A percentile compares a stretch with the other conserved stretches of the same genome.
Evolutionary conservation across 352 stramenopile genomes (phyloP).

Genomic region (Halophytophthora polymorphica): DNA sequence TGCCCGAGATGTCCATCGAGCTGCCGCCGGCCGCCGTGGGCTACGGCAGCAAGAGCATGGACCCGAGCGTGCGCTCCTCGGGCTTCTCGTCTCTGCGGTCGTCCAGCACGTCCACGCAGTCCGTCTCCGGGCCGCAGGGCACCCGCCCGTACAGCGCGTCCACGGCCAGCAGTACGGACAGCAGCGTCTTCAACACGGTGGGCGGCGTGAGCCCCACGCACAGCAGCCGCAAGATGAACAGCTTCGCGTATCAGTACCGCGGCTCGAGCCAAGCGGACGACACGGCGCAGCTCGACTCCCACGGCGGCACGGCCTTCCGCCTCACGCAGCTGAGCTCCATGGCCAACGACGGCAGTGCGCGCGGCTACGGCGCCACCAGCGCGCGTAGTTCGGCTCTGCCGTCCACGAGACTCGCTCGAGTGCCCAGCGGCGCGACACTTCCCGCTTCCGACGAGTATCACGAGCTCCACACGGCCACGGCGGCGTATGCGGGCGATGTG

Average conservation of each 20-base stretch:
- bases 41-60: conserved; percentile 5
- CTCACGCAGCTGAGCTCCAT: conserved; percentile 20
- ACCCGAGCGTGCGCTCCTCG: conserved; percentile 27
- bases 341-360: conserved; percentile 8
- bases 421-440: conserved; percentile 22
- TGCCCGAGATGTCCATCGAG: conserved; percentile 44
- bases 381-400: too few relatives aligned
- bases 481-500: conserved; percentile 11
- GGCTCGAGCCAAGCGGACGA: conserved; percentile 16
- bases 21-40: conserved; percentile 13
- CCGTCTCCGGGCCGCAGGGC: neutral
- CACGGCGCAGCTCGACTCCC: conserved; percentile 1
- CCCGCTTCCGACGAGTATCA: conserved; percentile 35
- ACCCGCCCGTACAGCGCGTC: conserved; percentile 18
- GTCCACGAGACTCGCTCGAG: conserved; percentile 9
- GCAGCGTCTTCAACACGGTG: conserved; percentile 39
- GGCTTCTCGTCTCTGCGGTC: conserved; percentile 27
- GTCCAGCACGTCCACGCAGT: conserved; percentile 11
- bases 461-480: conserved; percentile 28
- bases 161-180: conserved; percentile 20
- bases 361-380: conserved; percentile 5
- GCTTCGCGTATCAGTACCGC: conserved; percentile 35
- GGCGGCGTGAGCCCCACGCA: conserved; percentile 35
- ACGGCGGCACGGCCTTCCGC: conserved; percentile 21
- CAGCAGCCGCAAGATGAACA: conserved; percentile 25